A percentile compares a stretch with the other conserved stretches of the same genome.
Conservation (phyloP, 768 basidiomycete species). For the Cantharellus anzutake region DNA sequence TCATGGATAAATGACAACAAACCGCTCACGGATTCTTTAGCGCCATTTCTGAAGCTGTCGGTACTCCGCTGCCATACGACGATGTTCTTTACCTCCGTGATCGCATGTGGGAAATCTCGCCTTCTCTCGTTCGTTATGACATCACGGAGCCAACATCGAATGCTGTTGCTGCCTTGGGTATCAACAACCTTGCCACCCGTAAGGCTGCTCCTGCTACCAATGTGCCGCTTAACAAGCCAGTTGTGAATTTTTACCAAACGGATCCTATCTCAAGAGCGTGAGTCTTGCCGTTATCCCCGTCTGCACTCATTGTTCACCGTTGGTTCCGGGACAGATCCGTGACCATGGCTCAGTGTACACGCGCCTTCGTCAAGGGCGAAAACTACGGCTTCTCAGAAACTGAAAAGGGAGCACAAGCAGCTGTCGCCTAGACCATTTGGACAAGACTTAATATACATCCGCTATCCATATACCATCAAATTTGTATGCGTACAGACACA, state of each 20-base stretch:
- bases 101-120: conserved; percentile 93
- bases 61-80: conserved; percentile 69
- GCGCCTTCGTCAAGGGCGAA: conserved; percentile 66
- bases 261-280: conserved; percentile 87
- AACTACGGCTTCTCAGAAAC: conserved; percentile 34
- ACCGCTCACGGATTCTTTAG: conserved; percentile 20
- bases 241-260: conserved; percentile 89
- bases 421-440: not conserved
- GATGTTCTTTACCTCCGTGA: conserved; percentile 69
- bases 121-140: conserved; percentile 75
- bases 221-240: conserved; percentile 52
- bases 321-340: conserved; percentile 38
- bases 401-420: conserved; percentile 24
- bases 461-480: no score
- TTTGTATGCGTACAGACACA: no score
- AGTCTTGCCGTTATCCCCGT: conserved; percentile 20
- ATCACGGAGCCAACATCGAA: conserved; percentile 53
- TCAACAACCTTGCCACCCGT: conserved; percentile 34
- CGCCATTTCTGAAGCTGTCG: conserved; percentile 79
- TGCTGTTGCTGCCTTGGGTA: conserved; percentile 51
- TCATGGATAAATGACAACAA: not conserved
- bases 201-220: conserved; percentile 40
- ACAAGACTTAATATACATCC: no score
- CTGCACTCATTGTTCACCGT: conserved; percentile 2
- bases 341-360: conserved; percentile 89